Evolutionary conservation across 345 rosid genomes (phyloP).

Genomic region (Gossypioides kirkii): DNA sequence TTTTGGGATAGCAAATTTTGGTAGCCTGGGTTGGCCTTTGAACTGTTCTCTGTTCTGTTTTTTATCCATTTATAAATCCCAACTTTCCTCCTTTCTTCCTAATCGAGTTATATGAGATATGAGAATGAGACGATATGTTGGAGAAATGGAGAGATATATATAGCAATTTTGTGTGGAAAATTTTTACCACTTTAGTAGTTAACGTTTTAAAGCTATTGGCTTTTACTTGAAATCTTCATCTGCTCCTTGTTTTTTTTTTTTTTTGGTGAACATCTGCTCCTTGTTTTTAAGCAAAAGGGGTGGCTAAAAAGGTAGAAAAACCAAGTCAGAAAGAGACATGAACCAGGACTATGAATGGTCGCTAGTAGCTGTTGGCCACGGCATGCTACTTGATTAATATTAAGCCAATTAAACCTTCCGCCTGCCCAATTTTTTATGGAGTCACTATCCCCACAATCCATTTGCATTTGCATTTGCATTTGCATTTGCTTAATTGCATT

Average conservation of each 20-base stretch:
- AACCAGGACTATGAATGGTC: background rate
- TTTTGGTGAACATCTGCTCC: background rate
- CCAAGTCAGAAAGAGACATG: background rate
- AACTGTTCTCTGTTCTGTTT: slow-evolving; percentile 16
- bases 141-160: background rate
- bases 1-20: slow-evolving; percentile 17
- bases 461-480: background rate
- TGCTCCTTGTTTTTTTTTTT: background rate
- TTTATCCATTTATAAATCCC: background rate
- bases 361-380: background rate
- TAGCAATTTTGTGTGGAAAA: background rate
- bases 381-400: background rate
- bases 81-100: background rate
- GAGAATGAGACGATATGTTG: background rate
- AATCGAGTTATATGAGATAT: background rate
- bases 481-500: background rate
- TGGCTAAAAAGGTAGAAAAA: background rate
- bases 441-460: background rate
- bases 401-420: background rate
- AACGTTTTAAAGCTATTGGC: no score
- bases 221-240: no score
- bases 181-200: background rate
- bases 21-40: slow-evolving; percentile 22
- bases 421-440: background rate
- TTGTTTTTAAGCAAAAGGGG: background rate